Evolutionary conservation across 805 yeast genomes (phyloP).

Genomic region (Candida berthetii): DNA sequence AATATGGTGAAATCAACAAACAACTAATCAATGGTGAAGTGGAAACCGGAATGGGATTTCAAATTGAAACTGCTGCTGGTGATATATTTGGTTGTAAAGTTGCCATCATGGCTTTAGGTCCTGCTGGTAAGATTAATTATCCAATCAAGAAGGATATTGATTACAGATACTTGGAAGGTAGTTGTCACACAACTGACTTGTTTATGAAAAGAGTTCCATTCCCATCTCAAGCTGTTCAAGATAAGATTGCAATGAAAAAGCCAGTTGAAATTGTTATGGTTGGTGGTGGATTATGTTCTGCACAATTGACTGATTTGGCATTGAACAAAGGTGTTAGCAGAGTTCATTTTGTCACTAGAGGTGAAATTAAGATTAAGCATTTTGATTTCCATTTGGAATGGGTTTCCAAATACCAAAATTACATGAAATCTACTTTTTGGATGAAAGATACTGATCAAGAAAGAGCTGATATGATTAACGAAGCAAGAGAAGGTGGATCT

Average conservation of each 20-base stretch:
- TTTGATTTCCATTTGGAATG: conserved; percentile 43
- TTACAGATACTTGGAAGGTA: conserved; percentile 4
- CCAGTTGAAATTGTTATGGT: conserved; percentile 23
- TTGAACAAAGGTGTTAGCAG: conserved; percentile 23
- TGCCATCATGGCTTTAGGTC: conserved; percentile 8
- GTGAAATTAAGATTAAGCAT: conserved; percentile 35
- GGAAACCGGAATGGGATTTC: conserved; percentile 25
- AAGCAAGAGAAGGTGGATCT: conserved; percentile 40
- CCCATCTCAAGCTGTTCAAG: conserved; percentile 1
- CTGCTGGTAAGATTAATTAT: conserved; percentile 7
- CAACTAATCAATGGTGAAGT: conserved; percentile 14
- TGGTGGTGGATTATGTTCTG: conserved; percentile 42
- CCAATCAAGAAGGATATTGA: conserved; percentile 4
- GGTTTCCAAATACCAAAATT: conserved; percentile 43
- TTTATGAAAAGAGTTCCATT: conserved; percentile 3
- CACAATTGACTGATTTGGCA: conserved; percentile 36
- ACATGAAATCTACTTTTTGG: conserved; percentile 36
- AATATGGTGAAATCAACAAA: conserved; percentile 18
- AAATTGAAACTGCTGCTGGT: conserved; percentile 26
- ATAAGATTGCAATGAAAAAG: not conserved
- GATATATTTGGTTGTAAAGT: conserved; percentile 23
- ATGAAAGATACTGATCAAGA: conserved; percentile 36
- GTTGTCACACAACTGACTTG: conserved; percentile 9
- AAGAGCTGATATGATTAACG: conserved; percentile 30
- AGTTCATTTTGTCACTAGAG: conserved; percentile 28